Evolutionary conservation across 805 yeast species (phyloP).

Genomic region (Suhomyces prunicola): DNA sequence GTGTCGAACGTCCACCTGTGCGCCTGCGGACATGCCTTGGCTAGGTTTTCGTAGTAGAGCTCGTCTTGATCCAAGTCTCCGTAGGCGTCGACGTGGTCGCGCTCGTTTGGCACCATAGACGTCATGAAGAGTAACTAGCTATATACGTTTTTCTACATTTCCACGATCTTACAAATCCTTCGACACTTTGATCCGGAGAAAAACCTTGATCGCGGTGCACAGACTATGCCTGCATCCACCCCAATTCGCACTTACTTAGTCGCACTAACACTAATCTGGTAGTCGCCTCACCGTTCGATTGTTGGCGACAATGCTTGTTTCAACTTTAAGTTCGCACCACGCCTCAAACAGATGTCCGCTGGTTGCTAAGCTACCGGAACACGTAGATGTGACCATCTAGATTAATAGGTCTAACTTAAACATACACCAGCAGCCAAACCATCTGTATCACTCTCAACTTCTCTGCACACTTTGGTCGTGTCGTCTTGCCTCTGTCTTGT

Average conservation of each 20-base stretch:
- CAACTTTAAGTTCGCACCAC: not conserved
- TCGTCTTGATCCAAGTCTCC: slow-evolving; percentile 21
- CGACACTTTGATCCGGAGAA: no score
- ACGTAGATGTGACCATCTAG: not conserved
- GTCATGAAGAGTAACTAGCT: slow-evolving; percentile 14
- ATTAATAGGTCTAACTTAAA: not conserved
- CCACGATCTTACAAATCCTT: no score
- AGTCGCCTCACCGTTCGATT: not conserved
- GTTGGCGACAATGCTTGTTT: not conserved
- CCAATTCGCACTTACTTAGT: not conserved
- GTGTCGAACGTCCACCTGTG: slow-evolving; percentile 20
- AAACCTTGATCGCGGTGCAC: not conserved
- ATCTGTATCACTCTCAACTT: not conserved
- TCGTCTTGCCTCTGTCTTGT: not conserved
- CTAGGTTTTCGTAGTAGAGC: slow-evolving; percentile 11
- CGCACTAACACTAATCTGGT: not conserved
- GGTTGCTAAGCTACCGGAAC: not conserved
- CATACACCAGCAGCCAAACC: not conserved
- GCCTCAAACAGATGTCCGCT: not conserved
- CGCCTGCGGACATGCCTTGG: not conserved
- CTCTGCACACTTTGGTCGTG: not conserved
- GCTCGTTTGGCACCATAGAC: slow-evolving; percentile 27
- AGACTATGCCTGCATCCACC: not conserved
- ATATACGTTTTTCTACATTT: not conserved
- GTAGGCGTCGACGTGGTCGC: slow-evolving; percentile 34